Percentiles rank a stretch among this genome's conserved stretches.
phyloP scores from a whole-genome alignment of 2,329 filamentous ascomycete genomes.

The Cladosporium sp. region DNA sequence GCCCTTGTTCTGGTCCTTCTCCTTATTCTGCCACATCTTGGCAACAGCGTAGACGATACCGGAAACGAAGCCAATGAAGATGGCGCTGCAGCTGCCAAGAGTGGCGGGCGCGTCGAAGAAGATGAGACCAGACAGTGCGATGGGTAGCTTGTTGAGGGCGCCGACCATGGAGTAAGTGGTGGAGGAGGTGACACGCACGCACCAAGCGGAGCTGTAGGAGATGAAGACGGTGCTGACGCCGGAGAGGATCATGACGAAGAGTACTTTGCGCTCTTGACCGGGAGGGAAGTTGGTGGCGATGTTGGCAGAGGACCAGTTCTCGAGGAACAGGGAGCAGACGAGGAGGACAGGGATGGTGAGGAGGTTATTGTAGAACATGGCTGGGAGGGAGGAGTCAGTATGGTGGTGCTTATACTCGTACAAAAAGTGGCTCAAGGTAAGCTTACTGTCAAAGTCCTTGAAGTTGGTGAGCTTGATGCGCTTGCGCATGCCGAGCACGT shows the following conservation, averaged over 20 bases:
- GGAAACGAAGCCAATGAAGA: constrained; percentile 85
- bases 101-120: constrained; percentile 97
- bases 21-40: constrained; percentile 80
- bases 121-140: constrained; percentile 85
- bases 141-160: constrained; percentile 95
- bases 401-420: constrained; percentile 12
- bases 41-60: constrained; percentile 88
- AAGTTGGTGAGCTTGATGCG: constrained; percentile 99
- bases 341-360: constrained; percentile 92
- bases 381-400: constrained; percentile 49
- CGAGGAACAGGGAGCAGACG: constrained; percentile 75
- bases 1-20: constrained; percentile 54
- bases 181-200: constrained; percentile 93
- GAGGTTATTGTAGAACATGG: constrained; percentile 99
- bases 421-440: not conserved
- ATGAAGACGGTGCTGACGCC: constrained; percentile 94
- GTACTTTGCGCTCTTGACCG: constrained; percentile 65
- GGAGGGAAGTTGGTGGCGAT: constrained; percentile 83
- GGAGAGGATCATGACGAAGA: constrained; percentile 85
- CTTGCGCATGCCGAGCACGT: constrained; percentile 92
- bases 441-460: constrained; percentile 98
- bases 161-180: constrained; percentile 99
- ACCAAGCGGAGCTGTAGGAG: constrained; percentile 99
- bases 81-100: constrained; percentile 86
- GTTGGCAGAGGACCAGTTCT: constrained; percentile 91